phyloP scores from a whole-genome alignment of 2,329 filamentous ascomycete genomes.

The Huntiella omanensis region DNA sequence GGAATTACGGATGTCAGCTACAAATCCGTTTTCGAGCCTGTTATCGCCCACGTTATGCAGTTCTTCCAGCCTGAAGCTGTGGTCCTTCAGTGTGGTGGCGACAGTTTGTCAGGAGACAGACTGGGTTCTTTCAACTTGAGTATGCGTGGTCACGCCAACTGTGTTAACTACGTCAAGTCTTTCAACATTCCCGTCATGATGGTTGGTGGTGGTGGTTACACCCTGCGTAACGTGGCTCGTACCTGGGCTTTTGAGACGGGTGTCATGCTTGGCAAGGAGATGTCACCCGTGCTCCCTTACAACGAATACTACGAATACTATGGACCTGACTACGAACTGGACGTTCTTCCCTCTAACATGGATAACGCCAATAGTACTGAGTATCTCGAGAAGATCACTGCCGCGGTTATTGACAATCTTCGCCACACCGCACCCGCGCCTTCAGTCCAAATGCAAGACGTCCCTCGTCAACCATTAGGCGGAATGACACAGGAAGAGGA shows the following conservation, averaged over 20 bases:
- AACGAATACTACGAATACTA: constrained; percentile 97
- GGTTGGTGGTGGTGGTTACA: constrained; percentile 89
- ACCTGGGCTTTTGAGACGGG: constrained; percentile 97
- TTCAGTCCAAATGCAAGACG: constrained; percentile 77
- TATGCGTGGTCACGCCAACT: constrained; percentile 88
- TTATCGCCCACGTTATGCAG: constrained; percentile 70
- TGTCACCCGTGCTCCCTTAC: constrained; percentile 71
- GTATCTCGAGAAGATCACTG: constrained; percentile 66
- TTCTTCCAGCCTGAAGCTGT: constrained; percentile 83
- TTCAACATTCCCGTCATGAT: constrained; percentile 77
- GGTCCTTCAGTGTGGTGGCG: constrained; percentile 87
- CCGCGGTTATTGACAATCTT: constrained; percentile 68
- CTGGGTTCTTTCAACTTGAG: constrained; percentile 95
- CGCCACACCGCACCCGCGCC: constrained; percentile 71
- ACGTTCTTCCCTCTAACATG: constrained; percentile 74
- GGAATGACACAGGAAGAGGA: constrained; percentile 50
- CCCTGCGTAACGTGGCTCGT: constrained; percentile 87
- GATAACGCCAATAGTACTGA: constrained; percentile 77
- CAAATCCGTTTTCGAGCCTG: constrained; percentile 76
- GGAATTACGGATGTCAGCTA: constrained; percentile 83
- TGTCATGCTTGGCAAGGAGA: constrained; percentile 63
- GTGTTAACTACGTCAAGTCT: constrained; percentile 77
- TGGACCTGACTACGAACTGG: constrained; percentile 73
- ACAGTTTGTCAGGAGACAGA: constrained; percentile 83
- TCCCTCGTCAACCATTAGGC: constrained; percentile 41